phyloP scores from a whole-genome alignment of 768 basidiomycete genomes.

The Lentinula lateritia region DNA sequence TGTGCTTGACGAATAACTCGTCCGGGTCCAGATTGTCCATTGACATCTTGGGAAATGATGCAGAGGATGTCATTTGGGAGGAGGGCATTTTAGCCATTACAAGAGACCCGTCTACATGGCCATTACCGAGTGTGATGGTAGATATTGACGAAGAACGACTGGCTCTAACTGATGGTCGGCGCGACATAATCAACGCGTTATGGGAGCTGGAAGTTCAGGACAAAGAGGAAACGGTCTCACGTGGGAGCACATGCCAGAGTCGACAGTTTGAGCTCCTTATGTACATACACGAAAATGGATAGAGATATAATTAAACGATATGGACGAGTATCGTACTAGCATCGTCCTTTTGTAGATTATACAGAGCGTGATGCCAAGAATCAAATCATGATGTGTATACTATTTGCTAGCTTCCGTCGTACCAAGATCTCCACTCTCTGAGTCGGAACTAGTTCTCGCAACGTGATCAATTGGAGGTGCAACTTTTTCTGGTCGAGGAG shows the following conservation, averaged over 20 bases:
- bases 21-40: constrained; percentile 51
- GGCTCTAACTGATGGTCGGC: constrained; percentile 18
- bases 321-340: not conserved
- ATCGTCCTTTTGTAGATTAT: constrained; percentile 4
- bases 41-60: constrained; percentile 6
- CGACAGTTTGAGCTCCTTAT: too few species aligned
- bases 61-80: not conserved
- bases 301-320: not conserved
- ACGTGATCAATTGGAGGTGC: constrained; percentile 22
- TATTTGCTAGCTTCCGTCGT: constrained; percentile 18
- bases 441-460: constrained; percentile 31
- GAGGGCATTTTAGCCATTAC: constrained; percentile 15
- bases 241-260: too few species aligned
- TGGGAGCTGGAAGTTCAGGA: not conserved
- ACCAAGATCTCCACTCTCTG: constrained; percentile 25
- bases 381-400: not conserved
- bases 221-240: too few species aligned
- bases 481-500: constrained; percentile 26
- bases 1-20: constrained; percentile 65
- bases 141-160: constrained; percentile 9
- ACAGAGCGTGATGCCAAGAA: constrained; percentile 3
- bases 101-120: constrained; percentile 12
- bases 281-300: not conserved
- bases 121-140: constrained; percentile 15
- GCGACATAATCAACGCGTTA: constrained; percentile 4